Percentiles rank a stretch among this genome's conserved stretches.
These are phyloP conservation scores for Lagerstroemia speciosa DNA, from an alignment of 345 rosid species.

Conservation along the genomic window DNA sequence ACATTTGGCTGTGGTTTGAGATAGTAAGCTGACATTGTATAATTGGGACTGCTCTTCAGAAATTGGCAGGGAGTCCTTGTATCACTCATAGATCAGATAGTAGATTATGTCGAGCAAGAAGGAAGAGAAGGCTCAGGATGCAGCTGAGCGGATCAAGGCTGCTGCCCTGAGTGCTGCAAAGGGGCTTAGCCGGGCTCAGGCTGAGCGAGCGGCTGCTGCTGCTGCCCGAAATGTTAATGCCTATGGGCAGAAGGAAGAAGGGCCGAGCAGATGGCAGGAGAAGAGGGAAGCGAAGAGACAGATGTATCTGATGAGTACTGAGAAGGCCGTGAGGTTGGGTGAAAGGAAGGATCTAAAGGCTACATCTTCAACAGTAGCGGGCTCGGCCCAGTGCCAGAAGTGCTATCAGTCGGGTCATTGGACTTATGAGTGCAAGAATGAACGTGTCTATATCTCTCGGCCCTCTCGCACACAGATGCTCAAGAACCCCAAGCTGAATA, in stretches of 20 bases:
- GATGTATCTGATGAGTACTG: conserved; percentile 98
- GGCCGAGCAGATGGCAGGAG: conserved; percentile 99
- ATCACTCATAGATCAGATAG: background rate
- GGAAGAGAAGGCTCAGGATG: conserved; percentile 82
- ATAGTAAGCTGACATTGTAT: background rate
- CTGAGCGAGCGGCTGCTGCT: conserved; percentile 88
- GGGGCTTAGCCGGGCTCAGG: conserved; percentile 96
- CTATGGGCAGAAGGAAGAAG: conserved; percentile 98
- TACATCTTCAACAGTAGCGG: conserved; percentile 33
- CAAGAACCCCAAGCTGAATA: conserved; percentile 75
- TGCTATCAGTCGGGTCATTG: conserved; percentile 91
- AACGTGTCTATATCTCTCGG: conserved; percentile 78
- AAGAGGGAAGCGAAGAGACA: conserved; percentile 92
- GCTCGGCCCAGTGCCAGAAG: conserved; percentile 73
- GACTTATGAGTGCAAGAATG: conserved; percentile 95
- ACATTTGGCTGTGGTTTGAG: background rate
- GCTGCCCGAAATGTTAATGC: conserved; percentile 95
- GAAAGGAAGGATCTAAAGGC: conserved; percentile 80
- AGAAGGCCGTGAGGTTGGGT: conserved; percentile 80
- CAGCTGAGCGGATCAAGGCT: conserved; percentile 90
- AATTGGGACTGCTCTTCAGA: background rate
- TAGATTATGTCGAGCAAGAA: conserved; percentile 69
- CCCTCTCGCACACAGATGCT: conserved; percentile 95
- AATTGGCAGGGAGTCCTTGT: background rate
- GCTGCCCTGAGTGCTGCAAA: conserved; percentile 81